Base-by-base conservation (phyloP, 1,284 basidiomycete species). In the Ceratorhiza oryzae-sativae region DNA sequence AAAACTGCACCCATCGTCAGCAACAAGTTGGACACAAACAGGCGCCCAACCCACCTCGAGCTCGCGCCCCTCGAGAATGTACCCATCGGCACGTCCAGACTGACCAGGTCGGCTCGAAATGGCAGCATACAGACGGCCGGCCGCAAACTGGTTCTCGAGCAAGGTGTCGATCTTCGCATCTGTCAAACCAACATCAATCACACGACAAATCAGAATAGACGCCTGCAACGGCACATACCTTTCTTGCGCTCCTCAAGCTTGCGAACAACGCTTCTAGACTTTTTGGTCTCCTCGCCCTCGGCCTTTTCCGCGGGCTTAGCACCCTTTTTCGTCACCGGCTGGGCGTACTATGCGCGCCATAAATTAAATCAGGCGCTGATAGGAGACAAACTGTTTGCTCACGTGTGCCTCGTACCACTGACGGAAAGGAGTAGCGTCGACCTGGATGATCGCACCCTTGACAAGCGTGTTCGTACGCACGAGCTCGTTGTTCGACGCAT, bases 351-450 rank as follows among this genome's bases (percentile, higher is more conserved):
- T 18, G 27, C 20, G 46, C 34, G 58, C 51, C 18, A 41, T 46
- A 41, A 20, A 27, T 46, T n/a, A 72, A 39, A 49, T 25, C 42
- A 8, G n/a, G 3, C 42, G 10, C 15, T 23, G 36, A 39, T 20
- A 61, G 62, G 45, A 39, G 46, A 60, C 10, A 41, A 20, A 49
- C 27, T 30, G 27, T 53, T 3, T 58, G 89, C 92, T 78, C 82
- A 95, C 93, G 84, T 97, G 95, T 51, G 93, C 84, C 85, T 98
- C 95, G 81, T 97, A 98, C 95, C 95, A 98, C 84, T 97, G 95
- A 77, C 95, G 89, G 93, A 97, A 98, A 76, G 95, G 96, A 59
- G 95, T 90, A 76, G 95, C 95, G 85, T 98, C 95, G 79, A 98
- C 82, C 82, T 97, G 95, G 83, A 98, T 93, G 83, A 98, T 92